These are phyloP conservation scores for Triticum monococcum DNA, from an alignment of 176 grass and related monocot genomes.

Conservation along the genomic window DNA sequence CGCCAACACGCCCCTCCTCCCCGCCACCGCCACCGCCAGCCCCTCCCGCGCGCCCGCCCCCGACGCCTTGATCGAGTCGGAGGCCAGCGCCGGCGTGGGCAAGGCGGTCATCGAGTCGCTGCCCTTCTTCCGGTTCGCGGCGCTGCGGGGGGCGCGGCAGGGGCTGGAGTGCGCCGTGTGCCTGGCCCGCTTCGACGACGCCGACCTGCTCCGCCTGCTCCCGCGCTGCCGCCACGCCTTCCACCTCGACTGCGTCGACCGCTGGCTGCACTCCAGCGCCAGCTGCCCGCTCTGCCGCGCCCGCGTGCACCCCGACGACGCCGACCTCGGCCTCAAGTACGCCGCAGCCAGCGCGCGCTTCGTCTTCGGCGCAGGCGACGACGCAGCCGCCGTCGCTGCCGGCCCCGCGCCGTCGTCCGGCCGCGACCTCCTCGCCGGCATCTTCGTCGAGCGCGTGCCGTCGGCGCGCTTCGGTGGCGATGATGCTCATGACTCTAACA, in stretches of 20 bases:
- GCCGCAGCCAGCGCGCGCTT: conserved; percentile 50
- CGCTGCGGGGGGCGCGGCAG: conserved; percentile 57
- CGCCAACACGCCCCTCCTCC: not conserved
- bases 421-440: conserved; percentile 41
- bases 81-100: conserved; percentile 30
- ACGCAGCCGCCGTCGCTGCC: not conserved
- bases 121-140: conserved; percentile 81
- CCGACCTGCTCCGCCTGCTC: conserved; percentile 80
- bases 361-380: conserved; percentile 35
- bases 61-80: too few species aligned
- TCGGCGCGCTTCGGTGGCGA: conserved; percentile 25
- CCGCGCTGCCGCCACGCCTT: conserved; percentile 86
- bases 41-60: too few species aligned
- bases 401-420: not conserved
- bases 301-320: conserved; percentile 41
- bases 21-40: not conserved
- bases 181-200: conserved; percentile 68
- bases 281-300: conserved; percentile 85
- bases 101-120: conserved; percentile 69
- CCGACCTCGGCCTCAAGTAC: conserved; percentile 46
- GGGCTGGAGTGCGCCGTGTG: conserved; percentile 93
- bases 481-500: too few species aligned
- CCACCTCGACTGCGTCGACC: conserved; percentile 79
- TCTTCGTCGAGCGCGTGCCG: conserved; percentile 66
- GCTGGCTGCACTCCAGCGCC: conserved; percentile 69